Evolutionary conservation across 306 rosid genomes (phyloP), one percentile per base, ranked within the genome.

Genomic region (Sindora glabra): DNA sequence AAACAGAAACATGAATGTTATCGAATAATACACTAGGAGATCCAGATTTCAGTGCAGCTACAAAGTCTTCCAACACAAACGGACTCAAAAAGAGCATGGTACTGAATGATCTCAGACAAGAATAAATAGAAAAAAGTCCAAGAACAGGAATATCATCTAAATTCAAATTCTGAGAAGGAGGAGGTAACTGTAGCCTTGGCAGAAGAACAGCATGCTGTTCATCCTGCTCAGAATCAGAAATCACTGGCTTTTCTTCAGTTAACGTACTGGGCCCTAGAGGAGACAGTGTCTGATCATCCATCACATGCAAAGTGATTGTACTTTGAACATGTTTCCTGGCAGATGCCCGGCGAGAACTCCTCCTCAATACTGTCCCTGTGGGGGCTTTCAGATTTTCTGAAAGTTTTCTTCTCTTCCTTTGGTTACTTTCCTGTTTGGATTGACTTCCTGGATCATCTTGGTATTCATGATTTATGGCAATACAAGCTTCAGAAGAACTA

Each of bases 41-140:
- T 56, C 64, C 79, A 76, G 79, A 78, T 68, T 74, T 81, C 56
- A 94, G 55, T 44, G 87, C 83, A 2, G 75, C 85, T 64, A 80
- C 94, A 62, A 94, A 83, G 71, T 86, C 90, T 75, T 84, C 94
- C 87, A 94, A 64, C 84, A 89, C 87, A 75, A 94, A 94, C 32
- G 97, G 97, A 71, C 99, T 94, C 81, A 94, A 79, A 80, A 83
- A 89, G 64, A 94, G 79, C 14, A 84, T 40, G 48, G 86, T 82
- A 60, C 99, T 92, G 73, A 92, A 92, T 12, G 99, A 89, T 72
- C 95, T 81, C 58, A 94, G 81, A 75, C 77, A 89, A 22, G 95
- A 67, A 73, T 86, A 89, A 48, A 94, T 73, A n/a, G 95, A 80
- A 75, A 94, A 94, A 51, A 89, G 55, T 40, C 89, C 95, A 77